These are phyloP conservation scores for Lodderomyces metapsilosis DNA, from an alignment of 1,139 yeast species.

Conservation along the genomic window DNA sequence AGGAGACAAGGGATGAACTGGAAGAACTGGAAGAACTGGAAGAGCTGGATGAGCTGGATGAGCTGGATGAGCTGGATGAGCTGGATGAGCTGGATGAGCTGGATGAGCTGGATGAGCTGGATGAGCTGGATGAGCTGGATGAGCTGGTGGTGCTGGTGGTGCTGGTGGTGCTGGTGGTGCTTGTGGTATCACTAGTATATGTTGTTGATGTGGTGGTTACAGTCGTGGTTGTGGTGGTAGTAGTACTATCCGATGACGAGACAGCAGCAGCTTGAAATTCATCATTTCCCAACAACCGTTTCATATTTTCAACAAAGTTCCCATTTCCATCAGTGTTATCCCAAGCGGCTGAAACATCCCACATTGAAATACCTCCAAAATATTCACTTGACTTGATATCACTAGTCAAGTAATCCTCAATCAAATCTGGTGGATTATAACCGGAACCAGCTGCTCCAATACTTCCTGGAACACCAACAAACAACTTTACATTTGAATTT, in stretches of 20 bases:
- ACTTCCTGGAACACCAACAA: constrained; percentile 74
- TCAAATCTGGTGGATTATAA: constrained; percentile 21
- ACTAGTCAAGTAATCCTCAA: constrained; percentile 24
- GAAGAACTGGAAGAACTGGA: constrained; percentile 5
- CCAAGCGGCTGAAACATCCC: constrained; percentile 89
- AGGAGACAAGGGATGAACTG: constrained; percentile 8
- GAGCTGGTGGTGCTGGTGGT: constrained; percentile 9
- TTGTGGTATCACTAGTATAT: constrained; percentile 5
- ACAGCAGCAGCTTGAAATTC: constrained; percentile 6
- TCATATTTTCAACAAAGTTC: constrained; percentile 42
- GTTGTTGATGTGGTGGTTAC: constrained; percentile 9
- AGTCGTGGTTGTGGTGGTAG: constrained; percentile 10
- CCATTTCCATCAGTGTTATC: constrained; percentile 49
- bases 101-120: constrained; percentile 10
- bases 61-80: constrained; percentile 8
- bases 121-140: constrained; percentile 11
- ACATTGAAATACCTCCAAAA: constrained; percentile 84
- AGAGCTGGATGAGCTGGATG: constrained; percentile 6
- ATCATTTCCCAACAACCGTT: constrained; percentile 20
- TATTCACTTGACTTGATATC: constrained; percentile 38
- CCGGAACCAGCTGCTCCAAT: constrained; percentile 59
- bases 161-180: constrained; percentile 8
- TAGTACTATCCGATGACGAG: constrained; percentile 7
- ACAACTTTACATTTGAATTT: constrained; percentile 64
- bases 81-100: constrained; percentile 10